Percentiles rank a stretch among this genome's conserved stretches.
phyloP scores from a whole-genome alignment of 345 rosid genomes.

The Eucalyptus paniculata region DNA sequence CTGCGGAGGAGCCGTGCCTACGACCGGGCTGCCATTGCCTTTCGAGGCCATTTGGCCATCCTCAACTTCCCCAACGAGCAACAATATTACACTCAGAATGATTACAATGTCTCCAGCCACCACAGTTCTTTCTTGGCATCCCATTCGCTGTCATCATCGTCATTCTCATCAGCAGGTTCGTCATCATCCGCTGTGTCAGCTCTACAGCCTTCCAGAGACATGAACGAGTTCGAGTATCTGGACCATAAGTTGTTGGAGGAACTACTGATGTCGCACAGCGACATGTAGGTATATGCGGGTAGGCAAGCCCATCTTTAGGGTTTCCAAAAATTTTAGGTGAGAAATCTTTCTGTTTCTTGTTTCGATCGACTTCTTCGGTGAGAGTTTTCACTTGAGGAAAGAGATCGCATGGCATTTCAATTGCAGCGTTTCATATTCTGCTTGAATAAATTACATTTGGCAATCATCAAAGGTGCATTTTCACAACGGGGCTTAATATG shows the following conservation, averaged over 20 bases:
- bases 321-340: background rate
- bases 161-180: background rate
- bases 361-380: background rate
- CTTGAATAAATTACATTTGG: background rate
- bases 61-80: slow-evolving; percentile 58
- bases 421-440: background rate
- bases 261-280: background rate
- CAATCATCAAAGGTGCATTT: background rate
- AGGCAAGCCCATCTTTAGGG: background rate
- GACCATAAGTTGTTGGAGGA: background rate
- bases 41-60: slow-evolving; percentile 43
- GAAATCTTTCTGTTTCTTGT: background rate
- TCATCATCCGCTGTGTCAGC: background rate
- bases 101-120: background rate
- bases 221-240: background rate
- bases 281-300: background rate
- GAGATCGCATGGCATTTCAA: background rate
- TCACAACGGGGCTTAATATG: background rate
- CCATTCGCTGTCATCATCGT: background rate
- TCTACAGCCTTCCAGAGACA: background rate
- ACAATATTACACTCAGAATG: background rate
- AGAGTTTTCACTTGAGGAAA: background rate
- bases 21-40: slow-evolving; percentile 41
- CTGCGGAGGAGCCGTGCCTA: slow-evolving; percentile 42
- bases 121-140: background rate